phyloP scores from a whole-genome alignment of 352 stramenopile genomes.

The Globisporangium emineosum region DNA sequence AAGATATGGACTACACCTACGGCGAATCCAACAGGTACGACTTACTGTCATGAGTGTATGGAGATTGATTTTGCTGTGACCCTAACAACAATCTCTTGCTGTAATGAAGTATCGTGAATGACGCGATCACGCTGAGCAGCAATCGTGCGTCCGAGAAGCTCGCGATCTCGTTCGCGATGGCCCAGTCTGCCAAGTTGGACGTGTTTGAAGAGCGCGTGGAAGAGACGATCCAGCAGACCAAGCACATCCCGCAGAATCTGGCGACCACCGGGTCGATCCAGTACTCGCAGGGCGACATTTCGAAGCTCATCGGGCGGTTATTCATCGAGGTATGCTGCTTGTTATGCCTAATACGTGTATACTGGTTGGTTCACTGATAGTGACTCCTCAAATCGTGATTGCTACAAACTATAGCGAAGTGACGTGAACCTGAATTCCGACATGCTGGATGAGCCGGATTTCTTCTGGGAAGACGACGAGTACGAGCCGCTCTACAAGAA shows the following conservation, averaged over 20 bases:
- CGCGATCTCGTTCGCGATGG: conserved; percentile 91
- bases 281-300: conserved; percentile 90
- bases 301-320: conserved; percentile 88
- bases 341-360: neutral
- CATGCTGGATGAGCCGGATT: conserved; percentile 93
- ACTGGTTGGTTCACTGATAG: neutral
- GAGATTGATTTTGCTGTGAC: neutral
- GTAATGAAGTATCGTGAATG: conserved; percentile 52
- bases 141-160: conserved; percentile 87
- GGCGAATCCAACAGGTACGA: conserved; percentile 47
- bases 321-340: conserved; percentile 69
- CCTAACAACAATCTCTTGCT: neutral
- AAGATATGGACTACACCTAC: conserved; percentile 90
- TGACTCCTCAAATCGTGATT: conserved; percentile 20
- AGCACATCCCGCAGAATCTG: conserved; percentile 88
- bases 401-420: conserved; percentile 51
- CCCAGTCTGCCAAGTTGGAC: conserved; percentile 91
- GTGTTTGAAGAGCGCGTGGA: conserved; percentile 91
- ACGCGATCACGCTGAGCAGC: conserved; percentile 82
- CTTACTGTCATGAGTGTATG: neutral
- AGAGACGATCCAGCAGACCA: conserved; percentile 83
- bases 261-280: conserved; percentile 87
- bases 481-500: conserved; percentile 92
- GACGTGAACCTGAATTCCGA: conserved; percentile 94
- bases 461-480: conserved; percentile 93